Base-by-base conservation (phyloP, 306 rosid genomes). In the Senna siamea region DNA sequence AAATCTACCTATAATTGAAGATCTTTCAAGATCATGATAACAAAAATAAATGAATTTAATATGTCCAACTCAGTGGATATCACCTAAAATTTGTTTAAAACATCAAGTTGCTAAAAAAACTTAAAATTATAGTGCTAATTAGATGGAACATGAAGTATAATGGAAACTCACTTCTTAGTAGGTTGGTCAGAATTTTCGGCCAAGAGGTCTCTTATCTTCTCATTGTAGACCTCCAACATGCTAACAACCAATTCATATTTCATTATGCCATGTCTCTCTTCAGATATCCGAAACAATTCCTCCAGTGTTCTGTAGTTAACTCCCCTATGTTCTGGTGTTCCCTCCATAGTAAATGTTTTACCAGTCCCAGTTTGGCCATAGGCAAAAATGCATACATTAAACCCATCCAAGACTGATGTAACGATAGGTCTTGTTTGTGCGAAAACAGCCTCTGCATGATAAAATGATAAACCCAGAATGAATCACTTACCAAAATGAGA, bases 341-440 rank as follows among this genome's bases (percentile, higher is more conserved):
- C 99, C 79, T 94, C 99, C 99, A 94, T 94, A 0, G 99, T 94
- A 81, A 88, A 94, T 26, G 99, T 94, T 81, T 94, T 94, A 22
- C 99, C 99, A 6, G 99, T 92, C 65, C 99, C 99, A 22, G 99
- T 94, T 89, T 94, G 99, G n/a, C 99, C 99, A 3, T 94, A 94
- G 41, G 99, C 97, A 88, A 94, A 92, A 58, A 94, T 92, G 81
- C 99, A 92, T 52, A 92, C 96, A 72, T 94, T 94, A 44, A 78
- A 94, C 30, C 99, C 99, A 80, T 94, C 99, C 92, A 94, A 73
- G 53, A 92, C 99, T 12, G 99, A 94, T 72, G 93, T 87, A 75
- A 89, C 89, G 48, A 94, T 79, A 51, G 96, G 93, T 72, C 83
- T 94, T 40, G 99, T 92, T 81, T 88, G 95, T 18, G 86, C 57